phyloP scores from a whole-genome alignment of 2,329 filamentous ascomycete genomes.

The Beauveria medogensis region DNA sequence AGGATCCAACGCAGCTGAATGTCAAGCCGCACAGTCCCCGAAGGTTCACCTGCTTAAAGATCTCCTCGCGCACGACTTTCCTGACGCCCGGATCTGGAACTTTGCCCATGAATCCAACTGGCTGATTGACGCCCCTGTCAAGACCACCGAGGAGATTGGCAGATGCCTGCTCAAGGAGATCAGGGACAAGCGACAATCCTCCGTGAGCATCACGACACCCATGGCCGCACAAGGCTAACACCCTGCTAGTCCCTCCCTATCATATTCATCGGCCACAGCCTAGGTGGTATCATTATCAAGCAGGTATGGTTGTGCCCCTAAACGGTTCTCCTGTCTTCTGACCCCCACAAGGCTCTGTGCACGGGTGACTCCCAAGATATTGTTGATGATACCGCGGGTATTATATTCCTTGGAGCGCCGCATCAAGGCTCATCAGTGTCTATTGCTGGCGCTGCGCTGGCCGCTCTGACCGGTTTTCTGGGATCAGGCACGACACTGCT shows the following conservation, averaged over 20 bases:
- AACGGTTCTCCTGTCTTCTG: not conserved
- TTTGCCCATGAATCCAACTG: constrained; percentile 17
- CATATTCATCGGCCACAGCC: constrained; percentile 17
- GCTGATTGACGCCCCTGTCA: constrained; percentile 16
- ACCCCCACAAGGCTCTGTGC: constrained; percentile 7
- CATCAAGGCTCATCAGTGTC: constrained; percentile 13
- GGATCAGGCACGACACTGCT: too few relatives aligned
- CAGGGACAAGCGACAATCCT: not conserved
- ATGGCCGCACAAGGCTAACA: not conserved
- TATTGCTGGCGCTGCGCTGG: not conserved
- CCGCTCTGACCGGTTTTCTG: too few relatives aligned
- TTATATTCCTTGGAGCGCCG: constrained; percentile 16
- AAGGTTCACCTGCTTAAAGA: constrained; percentile 14
- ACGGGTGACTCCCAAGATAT: constrained; percentile 3
- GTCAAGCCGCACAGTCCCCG: not conserved
- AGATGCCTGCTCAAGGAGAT: constrained; percentile 10
- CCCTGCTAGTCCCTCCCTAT: constrained; percentile 13
- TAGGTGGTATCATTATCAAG: constrained; percentile 18
- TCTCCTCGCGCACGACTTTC: constrained; percentile 14
- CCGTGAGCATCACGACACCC: not conserved
- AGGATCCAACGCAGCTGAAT: not conserved
- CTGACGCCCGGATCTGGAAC: constrained; percentile 15
- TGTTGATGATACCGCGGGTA: constrained; percentile 12
- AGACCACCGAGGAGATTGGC: constrained; percentile 15
- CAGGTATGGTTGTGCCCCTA: constrained; percentile 9